Base-by-base conservation (phyloP, 306 rosid species). In the Albizia julibrissin region DNA sequence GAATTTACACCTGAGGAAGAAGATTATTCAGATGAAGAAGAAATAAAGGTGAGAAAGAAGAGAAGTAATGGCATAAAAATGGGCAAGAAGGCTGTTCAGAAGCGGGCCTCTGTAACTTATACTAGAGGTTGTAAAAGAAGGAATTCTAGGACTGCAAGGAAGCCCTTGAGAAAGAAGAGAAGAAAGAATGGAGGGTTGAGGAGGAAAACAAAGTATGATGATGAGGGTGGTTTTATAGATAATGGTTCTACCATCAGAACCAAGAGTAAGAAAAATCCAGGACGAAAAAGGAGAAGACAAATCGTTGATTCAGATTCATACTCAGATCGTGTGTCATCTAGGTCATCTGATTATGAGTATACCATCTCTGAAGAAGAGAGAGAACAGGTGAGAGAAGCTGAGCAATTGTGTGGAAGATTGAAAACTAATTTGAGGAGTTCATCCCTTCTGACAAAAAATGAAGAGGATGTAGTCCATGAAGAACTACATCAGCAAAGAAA, bases 351-450 rank as follows among this genome's bases (percentile, higher is more conserved):
- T 77, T 84, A 67, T 84, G 96, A 92, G 40, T 96, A 84, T 85
- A 92, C 97, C 61, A 85, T 96, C 74, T 96, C 99, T n/a, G 99
- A 96, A 88, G 99, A 96, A 86, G 99, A 96, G 86, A 96, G 97
- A 81, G 97, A 93, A 84, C 99, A 93, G 84, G 89, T 96, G 72
- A 88, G 94, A 88, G 99, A 96, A 93, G 97, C 98, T 43, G 79
- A 62, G 86, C 84, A 83, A 87, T 85, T 92, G 82, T 90, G 90
- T 81, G 87, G 82, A 80, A 71, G 18, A 65, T 79, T 86, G 81
- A 82, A 85, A 84, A 82, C 80, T 67, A 90, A 86, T 85, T 74
- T 78, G 83, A 86, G 91, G 85, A 90, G 87, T 77, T 84, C 95
- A 69, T 82, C 88, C 61, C 67, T 77, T 75, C 83, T 78, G 61